Evolutionary conservation across 495 filamentous ascomycete species (phyloP).

Genomic region (Apodospora peruviana): DNA sequence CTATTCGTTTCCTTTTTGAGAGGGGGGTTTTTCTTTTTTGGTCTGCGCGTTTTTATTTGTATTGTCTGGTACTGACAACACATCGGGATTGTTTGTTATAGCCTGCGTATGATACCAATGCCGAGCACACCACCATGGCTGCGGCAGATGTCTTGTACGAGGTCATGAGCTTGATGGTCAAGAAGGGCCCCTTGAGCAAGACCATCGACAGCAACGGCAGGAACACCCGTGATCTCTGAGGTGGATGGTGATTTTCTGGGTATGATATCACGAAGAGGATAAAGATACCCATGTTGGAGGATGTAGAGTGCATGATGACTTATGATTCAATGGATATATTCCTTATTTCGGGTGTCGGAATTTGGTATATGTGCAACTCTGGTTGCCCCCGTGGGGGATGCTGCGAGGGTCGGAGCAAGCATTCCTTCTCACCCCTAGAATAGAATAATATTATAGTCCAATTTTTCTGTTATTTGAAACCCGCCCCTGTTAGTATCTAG

Average conservation of each 20-base stretch:
- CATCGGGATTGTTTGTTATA: slow-evolving; percentile 23
- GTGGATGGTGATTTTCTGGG: background rate
- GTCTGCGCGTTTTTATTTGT: background rate
- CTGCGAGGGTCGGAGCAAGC: background rate
- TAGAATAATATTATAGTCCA: slow-evolving; percentile 14
- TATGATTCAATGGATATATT: background rate
- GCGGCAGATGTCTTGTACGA: slow-evolving; percentile 79
- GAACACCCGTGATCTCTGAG: slow-evolving; percentile 6
- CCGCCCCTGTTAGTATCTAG: background rate
- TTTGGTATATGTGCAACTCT: background rate
- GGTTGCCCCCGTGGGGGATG: background rate
- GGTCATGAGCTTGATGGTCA: slow-evolving; percentile 81
- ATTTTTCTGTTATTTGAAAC: slow-evolving; percentile 2
- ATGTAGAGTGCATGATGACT: background rate
- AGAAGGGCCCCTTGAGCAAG: slow-evolving; percentile 36
- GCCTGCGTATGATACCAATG: slow-evolving; percentile 81
- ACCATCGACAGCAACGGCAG: slow-evolving; percentile 1
- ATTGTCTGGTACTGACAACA: background rate
- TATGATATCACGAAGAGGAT: background rate
- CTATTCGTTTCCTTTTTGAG: background rate
- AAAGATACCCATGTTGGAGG: background rate
- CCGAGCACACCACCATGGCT: slow-evolving; percentile 79
- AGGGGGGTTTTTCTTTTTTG: background rate
- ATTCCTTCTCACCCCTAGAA: slow-evolving; percentile 4
- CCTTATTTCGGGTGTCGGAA: background rate